These are phyloP conservation scores for Pelargonium australe DNA, from an alignment of 441 rosid species.

Conservation along the genomic window DNA sequence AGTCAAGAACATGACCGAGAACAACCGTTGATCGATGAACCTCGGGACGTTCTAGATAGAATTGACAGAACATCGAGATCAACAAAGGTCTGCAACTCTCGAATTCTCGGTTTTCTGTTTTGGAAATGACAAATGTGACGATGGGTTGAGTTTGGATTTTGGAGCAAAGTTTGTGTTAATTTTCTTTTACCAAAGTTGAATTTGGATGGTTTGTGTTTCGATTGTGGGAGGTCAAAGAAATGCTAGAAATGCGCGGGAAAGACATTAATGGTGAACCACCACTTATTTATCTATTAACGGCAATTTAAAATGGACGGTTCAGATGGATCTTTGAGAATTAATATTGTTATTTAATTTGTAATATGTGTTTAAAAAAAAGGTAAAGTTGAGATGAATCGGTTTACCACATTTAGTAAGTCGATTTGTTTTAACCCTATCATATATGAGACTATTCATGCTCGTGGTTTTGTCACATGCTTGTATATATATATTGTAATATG, in stretches of 20 bases:
- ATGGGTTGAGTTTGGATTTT: background rate
- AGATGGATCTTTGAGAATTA: background rate
- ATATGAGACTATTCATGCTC: too few relatives aligned
- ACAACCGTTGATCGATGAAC: too few relatives aligned
- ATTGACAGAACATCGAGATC: background rate
- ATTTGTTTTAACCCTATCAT: too few relatives aligned
- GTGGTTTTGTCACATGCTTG: too few relatives aligned
- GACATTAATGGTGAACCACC: background rate
- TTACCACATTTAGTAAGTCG: too few relatives aligned
- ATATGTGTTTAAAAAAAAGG: too few relatives aligned
- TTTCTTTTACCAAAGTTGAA: background rate
- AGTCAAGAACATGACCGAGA: conserved; percentile 21
- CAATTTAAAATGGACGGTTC: background rate
- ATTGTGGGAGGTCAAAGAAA: background rate
- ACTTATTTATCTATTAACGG: background rate
- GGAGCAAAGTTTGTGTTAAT: background rate
- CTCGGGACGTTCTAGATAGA: too few relatives aligned
- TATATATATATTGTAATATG: too few relatives aligned
- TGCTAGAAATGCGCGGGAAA: background rate
- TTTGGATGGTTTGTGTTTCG: background rate
- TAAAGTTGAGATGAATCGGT: too few relatives aligned
- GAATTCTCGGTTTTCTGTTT: background rate
- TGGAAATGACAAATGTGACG: background rate
- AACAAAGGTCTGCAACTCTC: background rate
- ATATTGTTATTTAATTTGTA: too few relatives aligned